Evolutionary conservation across 78 protist species (phyloP).

Genomic region (Planoprotostelium fungivorum): DNA sequence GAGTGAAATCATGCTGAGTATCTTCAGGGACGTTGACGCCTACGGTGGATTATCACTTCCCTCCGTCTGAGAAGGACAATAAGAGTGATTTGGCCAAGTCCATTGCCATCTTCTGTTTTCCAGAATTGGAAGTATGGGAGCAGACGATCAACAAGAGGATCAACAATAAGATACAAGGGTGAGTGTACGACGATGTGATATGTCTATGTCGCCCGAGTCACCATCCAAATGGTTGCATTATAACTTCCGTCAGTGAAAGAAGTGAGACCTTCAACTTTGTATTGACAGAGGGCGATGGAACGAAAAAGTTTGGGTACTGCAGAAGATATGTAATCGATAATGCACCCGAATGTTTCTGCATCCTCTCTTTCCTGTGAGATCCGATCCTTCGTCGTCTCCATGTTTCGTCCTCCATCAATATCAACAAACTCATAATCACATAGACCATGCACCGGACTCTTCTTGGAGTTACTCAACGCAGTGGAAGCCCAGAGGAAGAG

Average conservation of each 20-base stretch:
- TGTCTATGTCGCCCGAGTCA: background rate
- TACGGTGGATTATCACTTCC: background rate
- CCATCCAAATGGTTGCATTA: background rate
- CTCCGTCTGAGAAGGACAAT: background rate
- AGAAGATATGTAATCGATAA: constrained; percentile 2
- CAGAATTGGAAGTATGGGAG: background rate
- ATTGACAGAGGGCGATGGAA: constrained; percentile 3
- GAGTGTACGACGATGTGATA: background rate
- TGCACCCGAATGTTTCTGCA: constrained; percentile 6
- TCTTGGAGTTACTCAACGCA: background rate
- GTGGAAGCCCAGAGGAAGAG: constrained; percentile 7
- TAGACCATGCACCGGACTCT: constrained; percentile 5
- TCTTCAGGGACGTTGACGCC: background rate
- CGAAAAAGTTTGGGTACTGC: constrained; percentile 22
- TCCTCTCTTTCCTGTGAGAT: constrained; percentile 6
- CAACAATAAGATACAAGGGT: background rate
- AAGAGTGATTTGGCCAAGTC: background rate
- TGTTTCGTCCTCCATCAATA: background rate
- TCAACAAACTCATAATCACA: background rate
- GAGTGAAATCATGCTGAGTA: background rate
- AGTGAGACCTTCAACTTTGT: constrained; percentile 12
- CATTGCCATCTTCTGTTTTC: background rate
- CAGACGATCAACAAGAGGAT: constrained; percentile 1
- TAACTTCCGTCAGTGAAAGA: background rate
- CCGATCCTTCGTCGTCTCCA: background rate